These are phyloP conservation scores for Dryas octopetala DNA, from an alignment of 306 rosid genomes.

Conservation along the genomic window DNA sequence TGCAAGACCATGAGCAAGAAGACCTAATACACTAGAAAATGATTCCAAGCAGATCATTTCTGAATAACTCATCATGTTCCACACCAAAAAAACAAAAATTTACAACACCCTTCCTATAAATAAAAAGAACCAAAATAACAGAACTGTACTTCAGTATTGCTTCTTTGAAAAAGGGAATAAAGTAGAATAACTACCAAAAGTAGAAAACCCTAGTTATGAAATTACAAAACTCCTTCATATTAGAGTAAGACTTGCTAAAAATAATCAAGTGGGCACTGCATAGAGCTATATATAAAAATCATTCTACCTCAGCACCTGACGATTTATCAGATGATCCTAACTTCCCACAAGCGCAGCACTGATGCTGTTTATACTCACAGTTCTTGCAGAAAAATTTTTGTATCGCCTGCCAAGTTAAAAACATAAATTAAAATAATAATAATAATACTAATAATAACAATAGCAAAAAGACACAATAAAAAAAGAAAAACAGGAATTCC, in stretches of 20 bases:
- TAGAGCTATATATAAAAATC: not conserved
- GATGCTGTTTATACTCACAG: conserved; percentile 71
- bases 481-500: conserved; percentile 5
- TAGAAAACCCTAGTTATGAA: not conserved
- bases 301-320: conserved; percentile 71
- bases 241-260: not conserved
- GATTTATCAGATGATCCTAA: conserved; percentile 76
- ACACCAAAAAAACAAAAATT: not conserved
- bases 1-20: not conserved
- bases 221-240: not conserved
- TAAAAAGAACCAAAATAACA: not conserved
- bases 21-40: not conserved
- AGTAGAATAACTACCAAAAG: not conserved
- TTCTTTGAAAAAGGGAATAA: not conserved
- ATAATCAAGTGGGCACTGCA: not conserved
- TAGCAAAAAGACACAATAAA: conserved; percentile 13
- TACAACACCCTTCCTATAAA: not conserved
- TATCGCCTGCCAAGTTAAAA: conserved; percentile 58
- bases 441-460: not conserved
- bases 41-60: not conserved
- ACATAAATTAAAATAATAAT: conserved; percentile 7
- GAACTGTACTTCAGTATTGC: not conserved
- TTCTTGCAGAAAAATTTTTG: conserved; percentile 68
- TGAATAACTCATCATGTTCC: not conserved
- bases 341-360: conserved; percentile 85